phyloP scores from a whole-genome alignment of 441 rosid species.

The Hypseocharis bilobata region DNA sequence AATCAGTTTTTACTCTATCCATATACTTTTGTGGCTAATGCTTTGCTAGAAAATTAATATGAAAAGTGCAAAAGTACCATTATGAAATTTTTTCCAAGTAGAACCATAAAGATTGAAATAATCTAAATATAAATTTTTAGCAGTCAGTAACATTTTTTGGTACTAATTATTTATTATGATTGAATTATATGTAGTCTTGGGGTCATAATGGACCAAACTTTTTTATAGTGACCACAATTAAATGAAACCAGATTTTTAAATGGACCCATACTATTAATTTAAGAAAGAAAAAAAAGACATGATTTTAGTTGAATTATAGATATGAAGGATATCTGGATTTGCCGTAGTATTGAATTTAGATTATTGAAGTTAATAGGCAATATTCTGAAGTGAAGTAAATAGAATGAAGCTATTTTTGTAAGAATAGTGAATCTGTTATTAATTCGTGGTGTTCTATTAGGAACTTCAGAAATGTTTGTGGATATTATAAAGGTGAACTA shows the following conservation, averaged over 20 bases:
- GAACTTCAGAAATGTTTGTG: background rate
- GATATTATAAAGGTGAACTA: no score
- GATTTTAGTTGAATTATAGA: no score
- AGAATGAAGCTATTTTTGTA: background rate
- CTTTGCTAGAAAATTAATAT: background rate
- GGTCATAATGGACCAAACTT: background rate
- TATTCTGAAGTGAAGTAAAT: no score
- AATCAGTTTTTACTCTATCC: background rate
- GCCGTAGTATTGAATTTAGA: no score
- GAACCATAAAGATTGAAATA: background rate
- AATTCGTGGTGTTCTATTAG: background rate
- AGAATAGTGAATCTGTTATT: background rate
- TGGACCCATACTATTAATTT: background rate
- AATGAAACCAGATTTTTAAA: no score
- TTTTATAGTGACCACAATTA: background rate
- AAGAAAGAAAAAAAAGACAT: background rate
- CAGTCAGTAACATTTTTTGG: background rate
- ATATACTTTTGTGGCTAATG: background rate
- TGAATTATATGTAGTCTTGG: background rate
- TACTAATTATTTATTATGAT: background rate
- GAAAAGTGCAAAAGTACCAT: background rate
- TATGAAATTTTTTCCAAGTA: background rate
- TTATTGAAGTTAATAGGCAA: no score
- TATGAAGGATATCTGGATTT: no score
- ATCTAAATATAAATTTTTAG: background rate